Percentiles rank a stretch among this genome's conserved stretches.
Conservation (phyloP, 768 basidiomycete genomes). For the Tylopilus sp. region DNA sequence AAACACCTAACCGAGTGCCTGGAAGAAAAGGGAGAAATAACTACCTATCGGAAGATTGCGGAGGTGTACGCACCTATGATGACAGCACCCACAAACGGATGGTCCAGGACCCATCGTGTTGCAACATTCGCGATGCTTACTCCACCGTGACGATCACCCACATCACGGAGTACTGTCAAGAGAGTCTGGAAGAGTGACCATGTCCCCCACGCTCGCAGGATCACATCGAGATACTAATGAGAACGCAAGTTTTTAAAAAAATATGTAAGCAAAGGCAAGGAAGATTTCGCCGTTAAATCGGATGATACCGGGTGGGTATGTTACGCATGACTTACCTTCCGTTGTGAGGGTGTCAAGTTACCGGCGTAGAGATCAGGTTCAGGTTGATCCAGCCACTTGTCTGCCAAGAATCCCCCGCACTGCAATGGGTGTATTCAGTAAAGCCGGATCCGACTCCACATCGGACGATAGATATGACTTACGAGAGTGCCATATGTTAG, state of each 20-base stretch:
- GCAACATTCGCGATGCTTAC: slow-evolving; percentile 75
- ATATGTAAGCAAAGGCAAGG: not conserved
- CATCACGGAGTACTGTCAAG: slow-evolving; percentile 51
- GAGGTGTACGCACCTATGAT: slow-evolving; percentile 53
- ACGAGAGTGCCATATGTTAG: slow-evolving; percentile 83
- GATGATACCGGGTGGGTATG: not conserved
- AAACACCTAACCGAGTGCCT: slow-evolving; percentile 74
- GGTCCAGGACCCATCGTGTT: slow-evolving; percentile 81
- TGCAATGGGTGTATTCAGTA: slow-evolving; percentile 28
- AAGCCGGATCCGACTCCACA: not conserved
- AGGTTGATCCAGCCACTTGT: slow-evolving; percentile 64
- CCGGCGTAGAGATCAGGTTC: slow-evolving; percentile 72
- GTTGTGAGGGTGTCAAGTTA: slow-evolving; percentile 73
- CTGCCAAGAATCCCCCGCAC: slow-evolving; percentile 83
- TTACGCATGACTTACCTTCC: slow-evolving; percentile 53
- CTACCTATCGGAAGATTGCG: not conserved
- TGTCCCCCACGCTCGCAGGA: slow-evolving; percentile 71
- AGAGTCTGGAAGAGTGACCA: slow-evolving; percentile 76
- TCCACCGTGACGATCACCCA: slow-evolving; percentile 65
- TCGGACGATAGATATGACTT: slow-evolving; percentile 27
- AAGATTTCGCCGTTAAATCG: not conserved
- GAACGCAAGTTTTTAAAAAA: not conserved
- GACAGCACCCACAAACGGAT: slow-evolving; percentile 72
- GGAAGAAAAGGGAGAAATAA: not conserved
- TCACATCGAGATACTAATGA: slow-evolving; percentile 79